Percentiles rank a stretch among this genome's conserved stretches.
Evolutionary conservation across 331 rosid species (phyloP).

Genomic region (Malus hybrid): DNA sequence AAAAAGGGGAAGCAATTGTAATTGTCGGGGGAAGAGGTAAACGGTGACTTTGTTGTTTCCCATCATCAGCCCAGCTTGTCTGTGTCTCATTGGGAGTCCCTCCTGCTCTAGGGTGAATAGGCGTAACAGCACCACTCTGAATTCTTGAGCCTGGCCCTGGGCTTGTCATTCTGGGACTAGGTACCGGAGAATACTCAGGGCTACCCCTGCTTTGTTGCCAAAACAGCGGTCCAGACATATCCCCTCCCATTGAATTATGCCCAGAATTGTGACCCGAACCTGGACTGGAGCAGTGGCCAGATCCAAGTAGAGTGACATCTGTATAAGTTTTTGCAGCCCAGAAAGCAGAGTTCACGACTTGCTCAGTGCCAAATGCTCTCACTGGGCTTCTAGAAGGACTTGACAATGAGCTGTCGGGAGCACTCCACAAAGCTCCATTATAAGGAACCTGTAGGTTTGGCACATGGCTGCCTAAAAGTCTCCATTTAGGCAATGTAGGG

Average conservation of each 20-base stretch:
- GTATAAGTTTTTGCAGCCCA: constrained; percentile 65
- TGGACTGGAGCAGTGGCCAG: constrained; percentile 97
- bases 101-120: constrained; percentile 86
- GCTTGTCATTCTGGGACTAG: constrained; percentile 97
- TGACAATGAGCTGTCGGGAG: constrained; percentile 96
- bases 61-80: constrained; percentile 67
- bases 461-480: constrained; percentile 71
- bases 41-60: constrained; percentile 86
- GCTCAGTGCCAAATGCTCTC: constrained; percentile 82
- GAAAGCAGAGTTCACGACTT: constrained; percentile 68
- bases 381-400: constrained; percentile 97
- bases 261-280: constrained; percentile 99
- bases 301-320: constrained; percentile 67
- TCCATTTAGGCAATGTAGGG: constrained; percentile 60
- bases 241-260: constrained; percentile 98
- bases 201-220: constrained; percentile 99
- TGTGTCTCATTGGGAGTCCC: constrained; percentile 61
- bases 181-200: constrained; percentile 98
- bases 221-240: constrained; percentile 72
- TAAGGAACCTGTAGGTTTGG: constrained; percentile 85
- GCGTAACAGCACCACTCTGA: constrained; percentile 99
- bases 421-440: constrained; percentile 73
- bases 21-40: constrained; percentile 94
- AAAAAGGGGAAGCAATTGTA: constrained; percentile 54
- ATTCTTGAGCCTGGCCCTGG: constrained; percentile 98